These are phyloP conservation scores for Hypoxylon sp. DNA, from an alignment of 2,329 filamentous ascomycete species.

Conservation along the genomic window DNA sequence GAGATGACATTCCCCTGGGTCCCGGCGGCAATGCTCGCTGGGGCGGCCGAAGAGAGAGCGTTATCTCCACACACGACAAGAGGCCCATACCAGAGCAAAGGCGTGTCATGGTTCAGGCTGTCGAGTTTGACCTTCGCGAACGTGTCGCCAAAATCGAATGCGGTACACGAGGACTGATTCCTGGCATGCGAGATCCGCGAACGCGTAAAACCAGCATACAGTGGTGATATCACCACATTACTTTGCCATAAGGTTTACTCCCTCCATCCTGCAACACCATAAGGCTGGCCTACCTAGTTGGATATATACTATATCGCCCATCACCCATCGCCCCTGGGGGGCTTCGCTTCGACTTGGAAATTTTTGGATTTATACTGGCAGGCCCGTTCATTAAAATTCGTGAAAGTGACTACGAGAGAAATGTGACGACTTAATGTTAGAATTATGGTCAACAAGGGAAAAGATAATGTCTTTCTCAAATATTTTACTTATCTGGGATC, in stretches of 20 bases:
- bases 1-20: conserved; percentile 56
- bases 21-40: conserved; percentile 63
- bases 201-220: conserved; percentile 62
- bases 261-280: neutral
- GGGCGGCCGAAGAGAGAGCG: conserved; percentile 53
- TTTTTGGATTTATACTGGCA: conserved; percentile 39
- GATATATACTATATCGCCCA: conserved; percentile 9
- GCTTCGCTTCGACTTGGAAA: conserved; percentile 43
- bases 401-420: conserved; percentile 35
- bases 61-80: conserved; percentile 41
- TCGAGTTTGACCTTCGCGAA: conserved; percentile 70
- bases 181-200: conserved; percentile 63
- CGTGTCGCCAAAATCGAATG: conserved; percentile 66
- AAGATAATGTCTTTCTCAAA: conserved; percentile 28
- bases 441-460: conserved; percentile 29
- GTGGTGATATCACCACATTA: conserved; percentile 63
- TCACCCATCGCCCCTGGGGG: conserved; percentile 37
- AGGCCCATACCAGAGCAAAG: conserved; percentile 65
- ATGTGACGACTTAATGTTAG: conserved; percentile 30
- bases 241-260: neutral
- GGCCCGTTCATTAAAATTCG: conserved; percentile 38
- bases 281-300: conserved; percentile 16
- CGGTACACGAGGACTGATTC: conserved; percentile 67
- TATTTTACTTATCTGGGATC: conserved; percentile 19
- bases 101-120: conserved; percentile 69